Evolutionary conservation across 805 yeast species (phyloP), one percentile per base, ranked within the genome.

Genomic region (Cyberlindnera saturnus): DNA sequence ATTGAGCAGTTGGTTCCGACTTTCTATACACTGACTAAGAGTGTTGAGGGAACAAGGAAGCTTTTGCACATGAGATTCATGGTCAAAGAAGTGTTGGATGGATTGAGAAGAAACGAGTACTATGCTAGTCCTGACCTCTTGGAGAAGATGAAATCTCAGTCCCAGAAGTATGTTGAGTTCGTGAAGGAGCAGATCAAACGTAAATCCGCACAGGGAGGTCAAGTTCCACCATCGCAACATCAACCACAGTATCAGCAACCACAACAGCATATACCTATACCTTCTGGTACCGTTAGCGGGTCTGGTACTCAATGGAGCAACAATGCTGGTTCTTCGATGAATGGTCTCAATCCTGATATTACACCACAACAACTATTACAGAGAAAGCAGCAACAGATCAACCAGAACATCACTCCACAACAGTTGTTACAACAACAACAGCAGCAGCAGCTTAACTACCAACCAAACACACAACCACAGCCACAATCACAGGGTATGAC

Each of bases 1-100:
- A 82, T 84, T 15, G 95, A 87, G 57, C 82, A 82, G 47, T 70
- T 88, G 35, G 78, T 86, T 34, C 88, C 95, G 32, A 81, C 85
- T 56, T 86, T 86, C 55, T 88, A 77, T 57, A 74, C 83, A 45
- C 69, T 86, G 47, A 84, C 95, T 1, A 79, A 82, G 53, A 85
- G 84, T 60, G 74, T 72, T 39, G 86, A 81, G 39, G 90, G 86
- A 9, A 83, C 95, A 1, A 80, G 78, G 55, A 76, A 86, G 51
- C 74, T 89, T 46, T 72, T 89, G 46, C 90, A 85, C 58, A 77
- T 86, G 71, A 81, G 87, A 62, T 74, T 79, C 47, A 82, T 87
- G 82, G 79, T 86, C 36, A 82, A 79, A 55, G 84, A 82, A 57
- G 84, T 87, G 47, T 65, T 82, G 51, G 93, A 86, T 40, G 80